phyloP scores from a whole-genome alignment of 2,329 filamentous ascomycete genomes.

The Phyllachora maydis region DNA sequence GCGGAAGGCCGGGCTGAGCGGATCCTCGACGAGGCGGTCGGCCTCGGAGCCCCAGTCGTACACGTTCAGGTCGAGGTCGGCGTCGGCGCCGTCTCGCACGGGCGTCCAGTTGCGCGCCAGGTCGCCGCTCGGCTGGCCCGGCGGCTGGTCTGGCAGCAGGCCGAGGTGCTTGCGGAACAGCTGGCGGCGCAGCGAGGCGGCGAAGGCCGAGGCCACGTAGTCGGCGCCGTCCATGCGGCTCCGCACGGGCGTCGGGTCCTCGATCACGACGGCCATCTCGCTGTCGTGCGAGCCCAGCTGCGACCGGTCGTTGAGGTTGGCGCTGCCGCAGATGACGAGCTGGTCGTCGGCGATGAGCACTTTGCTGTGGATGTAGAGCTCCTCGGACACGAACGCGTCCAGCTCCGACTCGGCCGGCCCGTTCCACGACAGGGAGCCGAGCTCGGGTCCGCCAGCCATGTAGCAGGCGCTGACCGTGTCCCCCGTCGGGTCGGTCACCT shows the following conservation, averaged over 20 bases:
- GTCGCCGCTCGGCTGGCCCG: conserved; percentile 41
- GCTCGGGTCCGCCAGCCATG: conserved; percentile 57
- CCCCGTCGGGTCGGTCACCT: conserved; percentile 35
- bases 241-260: conserved; percentile 51
- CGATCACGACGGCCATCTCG: conserved; percentile 77
- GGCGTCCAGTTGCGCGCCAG: conserved; percentile 80
- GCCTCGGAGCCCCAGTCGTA: conserved; percentile 51
- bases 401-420: conserved; percentile 34
- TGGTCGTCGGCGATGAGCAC: conserved; percentile 66
- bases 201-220: conserved; percentile 55
- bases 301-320: conserved; percentile 39
- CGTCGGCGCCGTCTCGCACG: no score
- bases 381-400: conserved; percentile 39
- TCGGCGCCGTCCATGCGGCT: conserved; percentile 53
- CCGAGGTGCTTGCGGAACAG: conserved; percentile 88
- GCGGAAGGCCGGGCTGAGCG: conserved; percentile 46
- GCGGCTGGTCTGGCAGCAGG: conserved; percentile 52
- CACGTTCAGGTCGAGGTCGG: conserved; percentile 44
- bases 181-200: conserved; percentile 60
- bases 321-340: conserved; percentile 59
- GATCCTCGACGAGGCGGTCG: conserved; percentile 53
- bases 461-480: conserved; percentile 65
- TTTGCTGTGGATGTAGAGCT: conserved; percentile 45
- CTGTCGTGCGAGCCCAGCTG: conserved; percentile 73
- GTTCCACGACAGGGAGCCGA: conserved; percentile 35